phyloP scores from a whole-genome alignment of 179 eudicot genomes.

The Vitellaria paradoxa region DNA sequence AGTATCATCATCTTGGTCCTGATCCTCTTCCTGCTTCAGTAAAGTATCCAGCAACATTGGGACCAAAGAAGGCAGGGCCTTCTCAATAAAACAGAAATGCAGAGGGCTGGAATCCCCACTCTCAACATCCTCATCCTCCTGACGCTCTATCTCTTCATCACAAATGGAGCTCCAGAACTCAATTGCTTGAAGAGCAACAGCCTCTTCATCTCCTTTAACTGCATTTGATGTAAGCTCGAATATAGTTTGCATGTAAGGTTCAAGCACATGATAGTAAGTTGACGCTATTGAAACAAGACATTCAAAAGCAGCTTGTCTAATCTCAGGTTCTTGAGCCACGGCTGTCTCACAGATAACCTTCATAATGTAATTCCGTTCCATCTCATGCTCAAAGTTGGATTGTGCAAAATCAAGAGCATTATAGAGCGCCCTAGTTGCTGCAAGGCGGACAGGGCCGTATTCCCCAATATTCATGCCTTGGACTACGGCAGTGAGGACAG shows the following conservation, averaged over 20 bases:
- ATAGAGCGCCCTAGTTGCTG: constrained; percentile 78
- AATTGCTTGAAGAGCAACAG: constrained; percentile 90
- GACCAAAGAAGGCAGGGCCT: constrained; percentile 66
- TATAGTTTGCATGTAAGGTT: constrained; percentile 79
- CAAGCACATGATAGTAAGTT: constrained; percentile 75
- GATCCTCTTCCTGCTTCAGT: constrained; percentile 93
- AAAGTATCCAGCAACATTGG: constrained; percentile 86
- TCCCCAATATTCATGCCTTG: constrained; percentile 79
- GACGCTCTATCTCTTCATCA: constrained; percentile 85
- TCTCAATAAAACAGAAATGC: constrained; percentile 68
- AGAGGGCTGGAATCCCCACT: constrained; percentile 52
- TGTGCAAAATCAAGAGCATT: constrained; percentile 95
- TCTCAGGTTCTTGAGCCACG: constrained; percentile 56
- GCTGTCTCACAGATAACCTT: constrained; percentile 82
- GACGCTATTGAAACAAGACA: constrained; percentile 93
- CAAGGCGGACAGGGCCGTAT: constrained; percentile 65
- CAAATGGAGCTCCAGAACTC: constrained; percentile 99
- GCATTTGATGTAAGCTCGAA: constrained; percentile 81
- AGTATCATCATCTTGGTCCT: constrained; percentile 77
- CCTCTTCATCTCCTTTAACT: constrained; percentile 76
- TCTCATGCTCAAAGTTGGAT: constrained; percentile 80
- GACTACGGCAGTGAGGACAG: constrained; percentile 88
- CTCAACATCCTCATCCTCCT: constrained; percentile 50
- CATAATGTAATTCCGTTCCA: constrained; percentile 87
- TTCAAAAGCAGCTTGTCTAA: constrained; percentile 87